Evolutionary conservation across 2,329 filamentous ascomycete species (phyloP).

Genomic region (Diplodia intermedia): DNA sequence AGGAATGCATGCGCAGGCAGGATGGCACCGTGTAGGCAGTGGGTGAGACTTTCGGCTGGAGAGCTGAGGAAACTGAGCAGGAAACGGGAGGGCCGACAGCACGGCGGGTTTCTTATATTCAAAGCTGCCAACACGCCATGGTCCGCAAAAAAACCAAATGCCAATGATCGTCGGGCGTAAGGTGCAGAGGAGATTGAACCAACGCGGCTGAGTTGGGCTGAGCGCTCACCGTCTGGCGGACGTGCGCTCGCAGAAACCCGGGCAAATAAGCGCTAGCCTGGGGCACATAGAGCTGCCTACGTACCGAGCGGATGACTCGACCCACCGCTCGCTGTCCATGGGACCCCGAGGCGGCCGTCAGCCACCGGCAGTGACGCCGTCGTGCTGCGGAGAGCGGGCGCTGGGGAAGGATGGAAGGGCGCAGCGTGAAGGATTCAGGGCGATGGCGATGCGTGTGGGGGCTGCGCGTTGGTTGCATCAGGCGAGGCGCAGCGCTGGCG

Average conservation of each 20-base stretch:
- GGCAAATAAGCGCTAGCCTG: constrained; percentile 13
- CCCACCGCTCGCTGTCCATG: background rate
- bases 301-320: constrained; percentile 16
- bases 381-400: background rate
- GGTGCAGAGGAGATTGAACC: constrained; percentile 13
- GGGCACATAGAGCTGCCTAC: constrained; percentile 8
- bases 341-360: constrained; percentile 9
- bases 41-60: background rate
- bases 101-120: constrained; percentile 2
- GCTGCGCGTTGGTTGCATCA: constrained; percentile 4
- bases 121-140: background rate
- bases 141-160: background rate
- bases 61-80: background rate
- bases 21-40: background rate
- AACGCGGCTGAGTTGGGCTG: constrained; percentile 28
- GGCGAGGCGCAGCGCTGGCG: constrained; percentile 19
- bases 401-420: constrained; percentile 11
- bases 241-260: constrained; percentile 21
- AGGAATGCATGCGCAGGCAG: background rate
- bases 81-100: background rate
- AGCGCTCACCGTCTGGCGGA: constrained; percentile 5
- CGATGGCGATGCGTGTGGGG: constrained; percentile 5
- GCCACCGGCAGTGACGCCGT: constrained; percentile 1
- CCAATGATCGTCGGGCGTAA: constrained; percentile 13
- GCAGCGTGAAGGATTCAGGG: constrained; percentile 4